phyloP scores from a whole-genome alignment of 2,329 filamentous ascomycete species.

The Colletotrichum sp. region DNA sequence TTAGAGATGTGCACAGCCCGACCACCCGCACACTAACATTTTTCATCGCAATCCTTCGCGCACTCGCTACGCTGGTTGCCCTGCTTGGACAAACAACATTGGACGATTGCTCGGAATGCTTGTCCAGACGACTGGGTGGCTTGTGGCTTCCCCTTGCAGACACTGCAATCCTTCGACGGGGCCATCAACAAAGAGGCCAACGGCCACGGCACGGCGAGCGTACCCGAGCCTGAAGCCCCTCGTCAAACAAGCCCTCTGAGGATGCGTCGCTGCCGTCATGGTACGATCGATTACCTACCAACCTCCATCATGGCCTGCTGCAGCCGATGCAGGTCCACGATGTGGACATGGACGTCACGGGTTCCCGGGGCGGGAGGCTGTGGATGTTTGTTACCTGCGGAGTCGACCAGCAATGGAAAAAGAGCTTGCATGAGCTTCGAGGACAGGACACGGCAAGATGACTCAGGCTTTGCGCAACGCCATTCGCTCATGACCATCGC shows the following conservation, averaged over 20 bases:
- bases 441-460: background rate
- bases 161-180: background rate
- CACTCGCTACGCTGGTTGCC: background rate
- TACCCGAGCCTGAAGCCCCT: background rate
- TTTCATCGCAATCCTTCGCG: background rate
- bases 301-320: background rate
- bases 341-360: background rate
- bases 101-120: background rate
- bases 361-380: background rate
- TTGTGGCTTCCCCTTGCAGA: constrained; percentile 14
- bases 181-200: background rate
- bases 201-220: background rate
- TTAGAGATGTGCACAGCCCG: constrained; percentile 12
- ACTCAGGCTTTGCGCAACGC: background rate
- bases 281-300: background rate
- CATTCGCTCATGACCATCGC: background rate
- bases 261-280: background rate
- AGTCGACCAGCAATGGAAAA: background rate
- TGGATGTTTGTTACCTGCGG: background rate
- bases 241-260: background rate
- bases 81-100: background rate
- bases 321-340: background rate
- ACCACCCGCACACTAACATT: background rate
- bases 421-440: constrained; percentile 10
- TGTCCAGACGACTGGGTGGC: background rate